phyloP scores from a whole-genome alignment of 768 basidiomycete species.

The Dentipellis sp. region DNA sequence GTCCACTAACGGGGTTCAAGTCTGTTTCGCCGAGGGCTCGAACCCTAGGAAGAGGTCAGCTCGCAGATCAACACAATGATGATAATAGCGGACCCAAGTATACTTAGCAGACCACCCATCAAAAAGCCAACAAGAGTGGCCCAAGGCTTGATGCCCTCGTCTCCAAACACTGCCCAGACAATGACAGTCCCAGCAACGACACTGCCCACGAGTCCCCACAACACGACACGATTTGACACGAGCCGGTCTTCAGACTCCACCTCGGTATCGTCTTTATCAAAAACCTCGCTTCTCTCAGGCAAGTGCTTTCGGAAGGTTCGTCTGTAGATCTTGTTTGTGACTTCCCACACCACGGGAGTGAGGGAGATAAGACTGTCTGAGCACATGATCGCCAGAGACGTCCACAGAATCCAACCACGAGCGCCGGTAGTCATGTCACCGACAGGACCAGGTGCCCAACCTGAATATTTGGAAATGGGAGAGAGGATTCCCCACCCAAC shows the following conservation, averaged over 20 bases:
- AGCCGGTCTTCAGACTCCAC: slow-evolving; percentile 71
- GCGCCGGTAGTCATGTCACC: slow-evolving; percentile 81
- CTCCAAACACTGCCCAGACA: slow-evolving; percentile 85
- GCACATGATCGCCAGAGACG: slow-evolving; percentile 91
- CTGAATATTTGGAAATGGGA: slow-evolving; percentile 68
- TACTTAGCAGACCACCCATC: slow-evolving; percentile 74
- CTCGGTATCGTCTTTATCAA: slow-evolving; percentile 46
- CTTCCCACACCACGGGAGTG: slow-evolving; percentile 60
- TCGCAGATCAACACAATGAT: background rate
- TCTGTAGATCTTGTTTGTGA: slow-evolving; percentile 25
- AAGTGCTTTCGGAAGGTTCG: background rate
- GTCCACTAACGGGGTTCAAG: slow-evolving; percentile 82
- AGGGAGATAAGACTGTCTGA: slow-evolving; percentile 85
- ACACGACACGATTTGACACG: slow-evolving; percentile 75
- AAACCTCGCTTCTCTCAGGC: slow-evolving; percentile 4
- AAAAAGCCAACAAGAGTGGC: slow-evolving; percentile 81
- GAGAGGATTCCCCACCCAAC: slow-evolving; percentile 94
- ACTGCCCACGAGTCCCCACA: slow-evolving; percentile 53
- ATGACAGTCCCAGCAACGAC: slow-evolving; percentile 62
- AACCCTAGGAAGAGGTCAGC: slow-evolving; percentile 41
- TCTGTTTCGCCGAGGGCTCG: slow-evolving; percentile 95
- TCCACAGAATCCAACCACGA: slow-evolving; percentile 98
- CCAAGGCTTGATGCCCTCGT: slow-evolving; percentile 92
- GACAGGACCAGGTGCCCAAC: slow-evolving; percentile 93
- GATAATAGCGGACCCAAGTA: slow-evolving; percentile 61